Conservation (phyloP, 2,329 filamentous ascomycete genomes). For the Talaromyces sp. region DNA sequence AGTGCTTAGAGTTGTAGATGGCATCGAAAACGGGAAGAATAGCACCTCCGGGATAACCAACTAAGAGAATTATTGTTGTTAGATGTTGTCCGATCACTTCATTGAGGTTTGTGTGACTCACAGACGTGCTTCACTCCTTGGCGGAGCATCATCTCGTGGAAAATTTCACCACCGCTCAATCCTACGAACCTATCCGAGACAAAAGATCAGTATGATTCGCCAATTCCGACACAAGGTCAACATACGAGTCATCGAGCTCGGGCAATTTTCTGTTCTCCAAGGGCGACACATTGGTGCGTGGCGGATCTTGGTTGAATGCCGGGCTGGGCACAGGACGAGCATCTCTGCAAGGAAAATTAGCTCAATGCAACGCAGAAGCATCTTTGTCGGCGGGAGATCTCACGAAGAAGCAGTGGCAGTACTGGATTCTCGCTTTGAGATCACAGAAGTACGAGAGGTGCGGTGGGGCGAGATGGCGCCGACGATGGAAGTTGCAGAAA, state of each 20-base stretch:
- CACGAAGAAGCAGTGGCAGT: slow-evolving; percentile 47
- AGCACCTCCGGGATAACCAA: slow-evolving; percentile 88
- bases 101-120: slow-evolving; percentile 46
- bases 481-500: slow-evolving; percentile 41
- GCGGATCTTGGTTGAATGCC: slow-evolving; percentile 50
- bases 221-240: slow-evolving; percentile 19
- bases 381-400: slow-evolving; percentile 36
- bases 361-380: background rate
- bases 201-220: background rate
- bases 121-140: slow-evolving; percentile 90
- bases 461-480: slow-evolving; percentile 43
- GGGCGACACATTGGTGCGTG: slow-evolving; percentile 62
- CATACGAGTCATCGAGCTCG: slow-evolving; percentile 77
- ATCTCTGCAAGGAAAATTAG: slow-evolving; percentile 36
- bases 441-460: slow-evolving; percentile 29
- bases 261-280: slow-evolving; percentile 55
- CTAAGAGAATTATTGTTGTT: slow-evolving; percentile 32
- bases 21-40: slow-evolving; percentile 98
- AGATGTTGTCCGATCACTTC: background rate
- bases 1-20: slow-evolving; percentile 96
- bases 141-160: slow-evolving; percentile 98
- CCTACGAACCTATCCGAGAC: slow-evolving; percentile 67
- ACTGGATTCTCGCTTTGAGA: slow-evolving; percentile 40
- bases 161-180: slow-evolving; percentile 92
- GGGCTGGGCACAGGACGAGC: slow-evolving; percentile 58